phyloP scores from a whole-genome alignment of 768 basidiomycete species.

The Tylopilus plumbeoviolaceoides region DNA sequence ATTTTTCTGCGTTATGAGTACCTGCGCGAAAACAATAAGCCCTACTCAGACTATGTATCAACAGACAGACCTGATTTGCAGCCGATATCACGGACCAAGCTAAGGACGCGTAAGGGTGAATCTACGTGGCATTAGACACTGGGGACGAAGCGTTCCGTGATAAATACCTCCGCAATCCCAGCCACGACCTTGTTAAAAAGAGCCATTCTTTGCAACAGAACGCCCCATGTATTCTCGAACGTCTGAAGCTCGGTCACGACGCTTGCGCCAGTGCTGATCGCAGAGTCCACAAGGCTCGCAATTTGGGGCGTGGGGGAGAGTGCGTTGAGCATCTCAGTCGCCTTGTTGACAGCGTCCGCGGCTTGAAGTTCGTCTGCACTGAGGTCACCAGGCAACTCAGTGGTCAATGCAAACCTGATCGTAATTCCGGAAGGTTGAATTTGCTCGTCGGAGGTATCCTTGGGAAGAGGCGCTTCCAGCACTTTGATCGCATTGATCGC shows the following conservation, averaged over 20 bases:
- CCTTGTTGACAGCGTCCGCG: constrained; percentile 7
- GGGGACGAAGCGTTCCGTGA: background rate
- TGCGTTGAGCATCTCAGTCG: background rate
- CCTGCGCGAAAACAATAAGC: background rate
- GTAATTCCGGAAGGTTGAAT: background rate
- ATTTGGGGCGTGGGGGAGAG: background rate
- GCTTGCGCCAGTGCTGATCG: background rate
- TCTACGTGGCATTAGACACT: constrained; percentile 2
- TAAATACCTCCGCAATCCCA: constrained; percentile 12
- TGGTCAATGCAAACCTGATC: constrained; percentile 13
- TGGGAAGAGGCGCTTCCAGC: constrained; percentile 10
- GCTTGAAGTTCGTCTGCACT: constrained; percentile 15
- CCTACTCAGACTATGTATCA: background rate
- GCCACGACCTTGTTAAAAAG: constrained; percentile 11
- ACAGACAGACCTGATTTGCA: constrained; percentile 12
- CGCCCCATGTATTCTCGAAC: constrained; percentile 17
- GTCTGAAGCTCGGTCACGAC: constrained; percentile 4
- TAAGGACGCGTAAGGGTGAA: constrained; percentile 18
- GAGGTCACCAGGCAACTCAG: background rate
- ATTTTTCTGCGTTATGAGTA: constrained; percentile 16
- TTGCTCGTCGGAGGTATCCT: background rate
- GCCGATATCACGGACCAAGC: constrained; percentile 23
- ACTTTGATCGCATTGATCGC: constrained; percentile 1
- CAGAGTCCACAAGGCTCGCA: background rate
- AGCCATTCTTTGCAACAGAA: constrained; percentile 11